Conservation (phyloP, 352 stramenopile genomes). For the Globisporangium takayamanum region DNA sequence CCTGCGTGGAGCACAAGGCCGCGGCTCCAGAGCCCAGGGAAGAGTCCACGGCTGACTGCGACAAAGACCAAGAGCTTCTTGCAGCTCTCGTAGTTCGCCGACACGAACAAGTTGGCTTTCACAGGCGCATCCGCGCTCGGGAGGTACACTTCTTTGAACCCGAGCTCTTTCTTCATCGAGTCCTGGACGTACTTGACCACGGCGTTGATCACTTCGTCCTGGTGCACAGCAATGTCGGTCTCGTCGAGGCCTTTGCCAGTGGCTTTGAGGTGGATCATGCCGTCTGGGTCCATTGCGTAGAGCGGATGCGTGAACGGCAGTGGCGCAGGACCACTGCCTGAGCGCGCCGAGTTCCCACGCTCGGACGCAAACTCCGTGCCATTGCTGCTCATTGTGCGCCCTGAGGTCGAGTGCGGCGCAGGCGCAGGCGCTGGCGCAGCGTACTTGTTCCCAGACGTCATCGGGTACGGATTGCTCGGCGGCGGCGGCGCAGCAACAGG, state of each 20-base stretch:
- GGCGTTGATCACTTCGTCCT: constrained; percentile 85
- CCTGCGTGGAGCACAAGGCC: constrained; percentile 79
- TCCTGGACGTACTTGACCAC: constrained; percentile 85
- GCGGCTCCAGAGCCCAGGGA: constrained; percentile 81
- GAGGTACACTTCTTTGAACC: constrained; percentile 74
- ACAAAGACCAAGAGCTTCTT: constrained; percentile 85
- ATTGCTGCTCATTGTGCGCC: constrained; percentile 39
- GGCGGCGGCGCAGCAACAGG: constrained; percentile 2
- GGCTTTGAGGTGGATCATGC: constrained; percentile 82
- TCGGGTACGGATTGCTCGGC: constrained; percentile 5
- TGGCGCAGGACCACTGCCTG: constrained; percentile 12
- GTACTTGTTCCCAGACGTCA: constrained; percentile 30
- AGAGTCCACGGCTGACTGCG: constrained; percentile 70
- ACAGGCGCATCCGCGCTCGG: constrained; percentile 58
- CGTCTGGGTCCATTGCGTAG: constrained; percentile 79
- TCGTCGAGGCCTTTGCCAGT: constrained; percentile 78
- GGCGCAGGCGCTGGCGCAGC: constrained; percentile 18
- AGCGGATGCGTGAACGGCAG: constrained; percentile 73
- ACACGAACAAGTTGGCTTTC: constrained; percentile 84
- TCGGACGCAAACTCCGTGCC: constrained; percentile 14
- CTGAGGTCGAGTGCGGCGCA: constrained; percentile 35
- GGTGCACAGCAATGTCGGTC: constrained; percentile 80
- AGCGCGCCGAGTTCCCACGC: constrained; percentile 4
- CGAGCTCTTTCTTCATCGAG: constrained; percentile 73
- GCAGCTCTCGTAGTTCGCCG: constrained; percentile 70